Base-by-base conservation (phyloP, 108 stramenopile genomes). In the Cafeteria roenbergensis region DNA sequence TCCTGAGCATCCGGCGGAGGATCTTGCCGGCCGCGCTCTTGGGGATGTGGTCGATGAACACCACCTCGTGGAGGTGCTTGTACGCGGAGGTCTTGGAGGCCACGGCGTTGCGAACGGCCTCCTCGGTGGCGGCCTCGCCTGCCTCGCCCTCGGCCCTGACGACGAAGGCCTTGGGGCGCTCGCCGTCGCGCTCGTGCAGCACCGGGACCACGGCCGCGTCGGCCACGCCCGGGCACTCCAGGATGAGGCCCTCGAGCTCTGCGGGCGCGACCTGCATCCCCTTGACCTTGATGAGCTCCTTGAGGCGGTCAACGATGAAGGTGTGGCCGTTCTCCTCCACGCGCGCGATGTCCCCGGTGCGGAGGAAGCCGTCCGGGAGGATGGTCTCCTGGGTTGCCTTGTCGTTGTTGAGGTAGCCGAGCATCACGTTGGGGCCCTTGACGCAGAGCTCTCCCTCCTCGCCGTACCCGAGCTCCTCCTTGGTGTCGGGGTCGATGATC, bases 271-370 rank as follows among this genome's bases (percentile, higher is more conserved):
- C 90, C 66, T 82, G 90, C 67, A 82, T 87, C 31, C 90, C 92
- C 37, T 88, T 87, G 22, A 87, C 85, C 78, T 94, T 94, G 72
- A 94, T 94, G 34, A 94, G 71, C 70, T 94, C 92, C 82, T 94
- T 92, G 57, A 87, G 75, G 26, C 92, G 74, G 71, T 94, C 92
- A 0, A 82, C 83, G 57, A 94, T 87, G 69, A 75, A 88, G 37
- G 89, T 78, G 74, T 67, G 89, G 14, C 88, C 88, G 38, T 91
- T 87, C 30, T 86, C 85, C 68, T 94, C 90, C 55, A 90, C 84
- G 51, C 82, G 70, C 12, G 82, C 87, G 21, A 90, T 58, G 75
- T 93, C 92, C 8, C 92, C 92, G 24, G 89, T 90, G 53, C 82
- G 77, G 26, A 90, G 71, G 84, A 85, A 93, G 1, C 88, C 87